Evolutionary conservation across 2,329 filamentous ascomycete genomes (phyloP).

Genomic region (Ceratocystis cubensis): DNA sequence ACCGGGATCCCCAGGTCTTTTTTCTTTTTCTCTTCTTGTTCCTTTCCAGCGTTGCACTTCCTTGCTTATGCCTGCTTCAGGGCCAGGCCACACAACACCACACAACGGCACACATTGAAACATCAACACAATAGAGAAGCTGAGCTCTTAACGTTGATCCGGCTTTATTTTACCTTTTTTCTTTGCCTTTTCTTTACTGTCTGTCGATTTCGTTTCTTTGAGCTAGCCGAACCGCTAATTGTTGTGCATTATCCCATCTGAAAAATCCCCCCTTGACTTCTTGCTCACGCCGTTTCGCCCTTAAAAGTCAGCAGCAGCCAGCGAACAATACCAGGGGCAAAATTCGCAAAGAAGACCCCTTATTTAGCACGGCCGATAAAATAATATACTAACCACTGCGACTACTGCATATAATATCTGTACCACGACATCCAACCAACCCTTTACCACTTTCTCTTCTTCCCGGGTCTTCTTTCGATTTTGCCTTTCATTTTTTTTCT

Average conservation of each 20-base stretch:
- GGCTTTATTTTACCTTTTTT: background rate
- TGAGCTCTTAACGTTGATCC: background rate
- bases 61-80: background rate
- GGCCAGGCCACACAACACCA: background rate
- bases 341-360: background rate
- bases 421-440: background rate
- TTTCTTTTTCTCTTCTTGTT: background rate
- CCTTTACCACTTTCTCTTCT: background rate
- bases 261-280: no score
- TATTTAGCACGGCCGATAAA: slow-evolving; percentile 5
- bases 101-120: background rate
- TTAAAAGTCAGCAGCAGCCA: background rate
- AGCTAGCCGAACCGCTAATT: no score
- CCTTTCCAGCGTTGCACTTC: background rate
- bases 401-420: background rate
- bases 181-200: background rate
- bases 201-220: no score
- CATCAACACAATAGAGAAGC: background rate
- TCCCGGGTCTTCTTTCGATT: background rate
- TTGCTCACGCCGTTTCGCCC: background rate
- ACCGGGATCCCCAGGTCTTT: background rate
- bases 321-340: background rate
- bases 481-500: slow-evolving; percentile 1
- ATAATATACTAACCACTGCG: slow-evolving; percentile 5
- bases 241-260: no score